These are phyloP conservation scores for Cladophialophora chaetospira DNA, from an alignment of 2,329 filamentous ascomycete species.

Conservation along the genomic window DNA sequence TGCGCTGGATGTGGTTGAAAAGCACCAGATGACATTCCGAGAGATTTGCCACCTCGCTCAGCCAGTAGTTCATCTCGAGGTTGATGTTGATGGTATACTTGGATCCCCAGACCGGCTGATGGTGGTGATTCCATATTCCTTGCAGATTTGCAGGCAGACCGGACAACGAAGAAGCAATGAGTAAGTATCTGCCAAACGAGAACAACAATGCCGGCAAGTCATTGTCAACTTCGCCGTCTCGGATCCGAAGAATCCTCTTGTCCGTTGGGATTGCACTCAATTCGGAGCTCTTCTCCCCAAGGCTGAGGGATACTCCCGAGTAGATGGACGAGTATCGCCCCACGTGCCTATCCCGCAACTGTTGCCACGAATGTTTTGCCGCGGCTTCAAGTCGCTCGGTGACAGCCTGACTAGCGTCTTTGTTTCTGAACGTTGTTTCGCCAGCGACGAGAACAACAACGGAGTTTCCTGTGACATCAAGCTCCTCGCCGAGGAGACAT, in stretches of 20 bases:
- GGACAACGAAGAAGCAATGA: conserved; percentile 57
- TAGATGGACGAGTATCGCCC: not conserved
- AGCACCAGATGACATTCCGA: conserved; percentile 36
- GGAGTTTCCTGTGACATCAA: not conserved
- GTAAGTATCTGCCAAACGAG: conserved; percentile 56
- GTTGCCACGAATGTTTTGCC: conserved; percentile 2
- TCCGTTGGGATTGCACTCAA: conserved; percentile 24
- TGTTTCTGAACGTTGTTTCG: conserved; percentile 8
- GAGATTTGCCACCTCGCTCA: conserved; percentile 55
- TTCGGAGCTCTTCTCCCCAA: not conserved
- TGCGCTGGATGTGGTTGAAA: conserved; percentile 15
- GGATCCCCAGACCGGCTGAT: conserved; percentile 53
- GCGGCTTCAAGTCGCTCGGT: conserved; percentile 5
- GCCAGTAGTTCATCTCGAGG: conserved; percentile 65
- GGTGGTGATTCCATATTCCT: conserved; percentile 56
- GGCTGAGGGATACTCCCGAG: not conserved
- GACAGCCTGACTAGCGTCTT: conserved; percentile 1
- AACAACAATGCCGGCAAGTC: conserved; percentile 58
- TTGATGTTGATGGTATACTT: conserved; percentile 65
- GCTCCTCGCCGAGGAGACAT: conserved; percentile 1
- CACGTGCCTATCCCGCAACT: not conserved
- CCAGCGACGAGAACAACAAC: conserved; percentile 1
- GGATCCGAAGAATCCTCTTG: not conserved
- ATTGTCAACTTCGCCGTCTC: conserved; percentile 44
- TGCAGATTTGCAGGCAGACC: conserved; percentile 60